phyloP scores from a whole-genome alignment of 345 rosid genomes.

The Clausena lansium region DNA sequence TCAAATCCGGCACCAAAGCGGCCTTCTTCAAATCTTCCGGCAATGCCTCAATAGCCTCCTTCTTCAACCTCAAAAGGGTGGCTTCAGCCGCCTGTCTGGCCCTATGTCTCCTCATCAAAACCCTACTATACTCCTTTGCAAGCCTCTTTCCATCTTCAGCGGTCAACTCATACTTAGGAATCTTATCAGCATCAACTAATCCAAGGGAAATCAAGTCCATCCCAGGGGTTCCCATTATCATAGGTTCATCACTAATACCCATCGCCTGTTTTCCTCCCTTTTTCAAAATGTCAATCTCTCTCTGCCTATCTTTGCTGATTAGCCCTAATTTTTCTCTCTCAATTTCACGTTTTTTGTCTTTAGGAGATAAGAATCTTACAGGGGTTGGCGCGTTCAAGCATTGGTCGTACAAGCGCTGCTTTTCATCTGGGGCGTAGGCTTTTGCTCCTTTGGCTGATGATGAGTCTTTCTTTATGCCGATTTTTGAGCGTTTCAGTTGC shows the following conservation, averaged over 20 bases:
- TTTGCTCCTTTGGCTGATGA: slow-evolving; percentile 28
- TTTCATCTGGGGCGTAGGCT: slow-evolving; percentile 37
- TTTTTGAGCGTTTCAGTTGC: slow-evolving; percentile 47
- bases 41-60: slow-evolving; percentile 78
- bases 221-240: slow-evolving; percentile 67
- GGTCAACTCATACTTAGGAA: slow-evolving; percentile 79
- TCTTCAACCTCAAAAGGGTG: slow-evolving; percentile 49
- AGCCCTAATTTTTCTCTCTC: slow-evolving; percentile 75
- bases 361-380: slow-evolving; percentile 60
- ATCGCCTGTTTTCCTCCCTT: slow-evolving; percentile 48
- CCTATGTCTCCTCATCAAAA: slow-evolving; percentile 77
- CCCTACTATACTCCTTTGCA: slow-evolving; percentile 82
- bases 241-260: slow-evolving; percentile 61
- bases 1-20: slow-evolving; percentile 73
- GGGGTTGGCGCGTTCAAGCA: slow-evolving; percentile 83
- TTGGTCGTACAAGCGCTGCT: slow-evolving; percentile 48
- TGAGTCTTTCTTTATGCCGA: slow-evolving; percentile 53
- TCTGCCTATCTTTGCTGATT: slow-evolving; percentile 56
- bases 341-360: slow-evolving; percentile 63
- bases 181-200: slow-evolving; percentile 64
- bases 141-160: slow-evolving; percentile 81
- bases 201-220: slow-evolving; percentile 74
- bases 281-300: slow-evolving; percentile 67
- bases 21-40: slow-evolving; percentile 63
- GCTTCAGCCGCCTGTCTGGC: slow-evolving; percentile 72